Conservation (phyloP, 2,329 filamentous ascomycete species). For the Ophiostoma australiae region DNA sequence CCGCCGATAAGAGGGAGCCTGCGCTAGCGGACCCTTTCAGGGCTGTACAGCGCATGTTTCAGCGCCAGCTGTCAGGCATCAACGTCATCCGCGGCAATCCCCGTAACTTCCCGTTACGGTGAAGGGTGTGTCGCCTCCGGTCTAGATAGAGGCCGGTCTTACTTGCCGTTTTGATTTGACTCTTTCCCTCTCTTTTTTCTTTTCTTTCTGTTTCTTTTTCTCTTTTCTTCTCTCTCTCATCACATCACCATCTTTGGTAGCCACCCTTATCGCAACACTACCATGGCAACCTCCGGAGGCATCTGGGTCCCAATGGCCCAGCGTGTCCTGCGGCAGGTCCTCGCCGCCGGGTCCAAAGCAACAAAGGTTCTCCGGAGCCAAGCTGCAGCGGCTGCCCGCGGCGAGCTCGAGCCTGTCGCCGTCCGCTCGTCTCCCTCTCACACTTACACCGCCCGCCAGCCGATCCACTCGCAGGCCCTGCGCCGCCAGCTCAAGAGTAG, state of each 20-base stretch:
- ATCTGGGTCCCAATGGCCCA: conserved; percentile 54
- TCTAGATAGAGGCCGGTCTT: conserved; percentile 17
- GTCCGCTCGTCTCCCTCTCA: conserved; percentile 36
- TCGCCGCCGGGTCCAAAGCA: conserved; percentile 41
- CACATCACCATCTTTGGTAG: background rate
- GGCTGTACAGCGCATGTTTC: background rate
- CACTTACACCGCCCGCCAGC: conserved; percentile 38
- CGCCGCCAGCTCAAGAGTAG: conserved; percentile 44
- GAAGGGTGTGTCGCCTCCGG: conserved; percentile 16
- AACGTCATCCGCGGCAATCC: conserved; percentile 23
- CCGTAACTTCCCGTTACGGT: conserved; percentile 21
- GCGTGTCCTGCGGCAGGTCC: conserved; percentile 50
- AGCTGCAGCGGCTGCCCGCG: conserved; percentile 41
- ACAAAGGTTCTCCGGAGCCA: conserved; percentile 49
- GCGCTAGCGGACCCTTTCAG: conserved; percentile 6
- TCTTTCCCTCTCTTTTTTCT: background rate
- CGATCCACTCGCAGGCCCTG: conserved; percentile 48
- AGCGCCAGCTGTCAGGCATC: conserved; percentile 19
- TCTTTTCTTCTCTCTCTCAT: conserved; percentile 1
- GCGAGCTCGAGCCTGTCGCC: conserved; percentile 43
- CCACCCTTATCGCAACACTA: background rate
- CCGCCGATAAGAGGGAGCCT: conserved; percentile 14
- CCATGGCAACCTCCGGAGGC: conserved; percentile 53
- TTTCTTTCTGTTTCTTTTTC: conserved; percentile 10
- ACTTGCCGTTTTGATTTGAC: conserved; percentile 6